Evolutionary conservation across 768 basidiomycete genomes (phyloP).

Genomic region (Lactarius sanguifluus): DNA sequence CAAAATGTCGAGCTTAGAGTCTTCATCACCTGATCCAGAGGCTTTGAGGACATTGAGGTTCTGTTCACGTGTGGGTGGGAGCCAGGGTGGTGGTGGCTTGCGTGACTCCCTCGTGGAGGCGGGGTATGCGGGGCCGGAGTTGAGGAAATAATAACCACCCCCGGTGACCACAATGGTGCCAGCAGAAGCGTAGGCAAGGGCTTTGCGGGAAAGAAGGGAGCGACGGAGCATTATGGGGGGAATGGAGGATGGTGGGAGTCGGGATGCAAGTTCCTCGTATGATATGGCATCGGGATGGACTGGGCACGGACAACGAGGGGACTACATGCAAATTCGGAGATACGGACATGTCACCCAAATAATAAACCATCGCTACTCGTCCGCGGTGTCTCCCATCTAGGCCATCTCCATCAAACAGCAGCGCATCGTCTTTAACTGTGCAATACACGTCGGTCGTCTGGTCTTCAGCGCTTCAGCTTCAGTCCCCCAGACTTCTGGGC

Average conservation of each 20-base stretch:
- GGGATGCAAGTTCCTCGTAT: conserved; percentile 1
- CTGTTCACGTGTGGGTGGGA: conserved; percentile 64
- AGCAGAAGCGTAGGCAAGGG: conserved; percentile 52
- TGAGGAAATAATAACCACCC: conserved; percentile 68
- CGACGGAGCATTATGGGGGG: conserved; percentile 30
- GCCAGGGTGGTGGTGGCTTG: conserved; percentile 78
- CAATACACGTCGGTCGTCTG: background rate
- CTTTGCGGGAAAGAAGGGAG: conserved; percentile 53
- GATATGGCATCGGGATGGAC: conserved; percentile 1
- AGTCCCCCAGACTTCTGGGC: background rate
- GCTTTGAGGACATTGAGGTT: conserved; percentile 61
- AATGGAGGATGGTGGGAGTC: background rate
- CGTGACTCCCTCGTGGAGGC: conserved; percentile 61
- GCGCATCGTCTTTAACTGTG: background rate
- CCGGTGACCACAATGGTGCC: conserved; percentile 54
- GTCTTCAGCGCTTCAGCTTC: background rate
- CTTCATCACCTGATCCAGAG: conserved; percentile 38
- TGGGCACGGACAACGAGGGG: conserved; percentile 1
- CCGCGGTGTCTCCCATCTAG: background rate
- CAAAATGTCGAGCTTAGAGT: conserved; percentile 72
- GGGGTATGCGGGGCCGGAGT: conserved; percentile 70
- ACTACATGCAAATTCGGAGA: conserved; percentile 1
- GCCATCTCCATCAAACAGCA: background rate
- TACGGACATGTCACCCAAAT: background rate
- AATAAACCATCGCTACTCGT: background rate